Evolutionary conservation across 2,329 filamentous ascomycete species (phyloP), one percentile per base, ranked within the genome.

Genomic region (Phoma sp.): DNA sequence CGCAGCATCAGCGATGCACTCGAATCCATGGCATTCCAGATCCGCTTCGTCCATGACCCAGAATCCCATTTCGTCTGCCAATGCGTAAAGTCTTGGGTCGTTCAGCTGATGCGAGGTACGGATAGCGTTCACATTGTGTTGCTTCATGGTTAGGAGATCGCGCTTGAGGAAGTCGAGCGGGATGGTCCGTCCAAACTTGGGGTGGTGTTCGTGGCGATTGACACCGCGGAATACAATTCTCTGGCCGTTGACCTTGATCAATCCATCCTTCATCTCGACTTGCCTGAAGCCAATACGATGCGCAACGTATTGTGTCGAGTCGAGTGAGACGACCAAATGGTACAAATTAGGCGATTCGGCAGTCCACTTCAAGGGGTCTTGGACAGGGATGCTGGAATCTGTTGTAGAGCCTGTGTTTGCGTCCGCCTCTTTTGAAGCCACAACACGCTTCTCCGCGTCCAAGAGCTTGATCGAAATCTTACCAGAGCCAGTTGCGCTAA

Each of bases 191-290:
- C 88, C 88, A 25, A 81, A 81, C 10, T 76, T 74, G 0, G 86
- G 86, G 63, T 91, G 87, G 63, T 91, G 88, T 53, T 91, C 88
- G 64, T 91, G 88, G 15, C 88, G 78, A 69, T 90, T 90, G 15
- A 85, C 84, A 15, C 88, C 88, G 25, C 84, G 81, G 59, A 91
- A 79, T 2, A 84, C 79, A 44, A 90, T 80, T 1, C 82, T 77
- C 25, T 79, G 78, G 4, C 87, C 87, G 53, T 90, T 90, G 61
- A 90, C 85, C 22, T 78, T 78, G 61, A 88, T 78, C 38, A 87
- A 71, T 0, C 85, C 84, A 43, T 85, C 77, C 50, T 82, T 84
- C 45, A 88, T 78, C 72, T 89, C 85, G 3, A 88, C 82, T 41
- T 82, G 80, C 31, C 87, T 83, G 73, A 90, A 90, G 0, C 88